Conservation (phyloP, 208 protist genomes). For the Trypanosoma brucei region DNA sequence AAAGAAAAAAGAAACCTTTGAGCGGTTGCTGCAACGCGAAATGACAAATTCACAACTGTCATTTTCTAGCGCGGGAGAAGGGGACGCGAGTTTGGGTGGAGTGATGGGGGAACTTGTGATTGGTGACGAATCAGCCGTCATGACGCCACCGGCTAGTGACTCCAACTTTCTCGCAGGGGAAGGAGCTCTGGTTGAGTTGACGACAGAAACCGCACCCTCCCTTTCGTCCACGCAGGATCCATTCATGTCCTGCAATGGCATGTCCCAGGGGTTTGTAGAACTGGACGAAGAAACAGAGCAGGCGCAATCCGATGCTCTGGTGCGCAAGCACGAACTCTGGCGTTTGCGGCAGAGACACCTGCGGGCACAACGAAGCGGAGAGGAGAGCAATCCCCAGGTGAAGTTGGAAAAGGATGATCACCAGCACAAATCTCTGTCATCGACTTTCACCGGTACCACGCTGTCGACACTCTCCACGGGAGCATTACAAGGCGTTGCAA, state of each 20-base stretch:
- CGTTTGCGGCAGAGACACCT: conserved; percentile 60
- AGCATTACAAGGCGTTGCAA: neutral
- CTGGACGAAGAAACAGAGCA: conserved; percentile 26
- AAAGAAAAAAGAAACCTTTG: conserved; percentile 50
- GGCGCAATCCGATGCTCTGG: conserved; percentile 27
- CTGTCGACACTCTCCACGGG: neutral
- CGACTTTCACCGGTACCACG: neutral
- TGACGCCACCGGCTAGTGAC: conserved; percentile 12
- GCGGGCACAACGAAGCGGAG: conserved; percentile 25
- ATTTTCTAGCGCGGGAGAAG: conserved; percentile 1
- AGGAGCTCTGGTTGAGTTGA: neutral
- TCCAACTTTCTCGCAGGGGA: conserved; percentile 11
- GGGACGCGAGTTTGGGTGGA: conserved; percentile 9
- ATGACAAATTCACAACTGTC: conserved; percentile 42
- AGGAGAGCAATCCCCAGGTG: neutral
- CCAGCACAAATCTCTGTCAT: neutral
- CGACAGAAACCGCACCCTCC: neutral
- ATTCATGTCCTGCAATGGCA: neutral
- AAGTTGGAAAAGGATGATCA: neutral
- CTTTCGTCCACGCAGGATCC: neutral
- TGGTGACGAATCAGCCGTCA: conserved; percentile 37
- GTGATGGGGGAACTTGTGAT: conserved; percentile 50
- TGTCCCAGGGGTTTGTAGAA: conserved; percentile 4
- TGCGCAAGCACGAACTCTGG: conserved; percentile 81
- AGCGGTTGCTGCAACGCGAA: conserved; percentile 58